These are phyloP conservation scores for Cadophora luteo-olivacea DNA, from an alignment of 2,329 filamentous ascomycete species.

Conservation along the genomic window DNA sequence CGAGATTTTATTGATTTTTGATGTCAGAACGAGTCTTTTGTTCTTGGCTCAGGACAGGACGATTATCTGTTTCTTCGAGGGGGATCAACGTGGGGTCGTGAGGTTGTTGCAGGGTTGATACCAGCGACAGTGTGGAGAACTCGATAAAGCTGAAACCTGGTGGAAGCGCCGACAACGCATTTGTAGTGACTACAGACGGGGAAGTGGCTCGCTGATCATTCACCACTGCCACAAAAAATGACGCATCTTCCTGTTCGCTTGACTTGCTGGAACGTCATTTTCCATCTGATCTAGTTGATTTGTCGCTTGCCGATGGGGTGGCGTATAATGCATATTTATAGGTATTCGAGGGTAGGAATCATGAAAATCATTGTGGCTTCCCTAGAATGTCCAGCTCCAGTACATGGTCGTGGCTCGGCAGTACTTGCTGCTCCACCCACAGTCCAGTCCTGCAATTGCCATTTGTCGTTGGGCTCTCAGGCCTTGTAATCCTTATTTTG, in stretches of 20 bases:
- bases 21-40: neutral
- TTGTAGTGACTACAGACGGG: neutral
- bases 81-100: neutral
- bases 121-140: neutral
- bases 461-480: no score
- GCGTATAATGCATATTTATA: no score
- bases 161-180: neutral
- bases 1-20: neutral
- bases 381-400: no score
- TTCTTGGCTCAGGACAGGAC: neutral
- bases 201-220: neutral
- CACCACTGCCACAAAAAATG: neutral
- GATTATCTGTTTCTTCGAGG: neutral
- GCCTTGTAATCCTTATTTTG: no score
- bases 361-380: no score
- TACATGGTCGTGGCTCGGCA: no score
- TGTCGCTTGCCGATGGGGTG: no score
- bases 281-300: neutral
- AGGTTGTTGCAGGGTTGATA: neutral
- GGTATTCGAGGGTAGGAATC: no score
- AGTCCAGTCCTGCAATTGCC: no score
- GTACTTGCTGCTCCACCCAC: no score
- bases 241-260: neutral
- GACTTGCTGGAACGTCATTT: neutral
- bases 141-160: neutral